Evolutionary conservation across 192 early-diverging fungal genomes (phyloP), one percentile per base, ranked within the genome.

Genomic region (Coemansia sp.): DNA sequence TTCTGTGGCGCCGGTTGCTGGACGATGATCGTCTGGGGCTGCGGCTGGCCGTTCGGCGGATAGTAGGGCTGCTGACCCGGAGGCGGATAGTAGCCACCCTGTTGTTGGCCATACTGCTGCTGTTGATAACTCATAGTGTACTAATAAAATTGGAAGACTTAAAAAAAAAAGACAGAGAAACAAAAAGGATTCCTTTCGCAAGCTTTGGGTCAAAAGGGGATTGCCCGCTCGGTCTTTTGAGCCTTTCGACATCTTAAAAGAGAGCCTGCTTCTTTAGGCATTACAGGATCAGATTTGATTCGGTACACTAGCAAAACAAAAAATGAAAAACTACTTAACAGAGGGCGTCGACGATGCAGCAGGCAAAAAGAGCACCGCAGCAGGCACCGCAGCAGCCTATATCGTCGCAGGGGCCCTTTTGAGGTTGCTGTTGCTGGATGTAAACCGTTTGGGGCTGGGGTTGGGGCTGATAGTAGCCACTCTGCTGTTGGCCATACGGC

Each of bases 301-400:
- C n/a, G n/a, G n/a, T n/a, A n/a, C 33, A 22, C 18, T n/a, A 14
- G 18, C 43, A 21, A 18, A 22, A 45, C 14, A 10, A 45, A 45
- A 5, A 45, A n/a, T 23, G 50, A 52, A 18, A 16, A 8, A 30
- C 9, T 33, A 28, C 38, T 38, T 50, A 64, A 46, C 62, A 64
- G 9, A 64, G 19, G 25, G 38, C 54, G 18, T 64, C 62, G 1
- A 63, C 35, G 30, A 53, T 45, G 28, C 62, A 64, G 62, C 53
- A 56, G 22, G 45, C 43, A 28, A 48, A 45, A 19, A 64, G 30
- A 5, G 44, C 44, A 11, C 35, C 28, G 56, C 64, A 66, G 56
- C 55, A 66, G 23, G 55, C 56, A 54, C 64, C 35, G 31, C 56
- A 66, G 55, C 55, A 57, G 6, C 46, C 44, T 2, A 46, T 46